Conservation (phyloP, 805 yeast genomes). For the Yamadazyma ubonensis region DNA sequence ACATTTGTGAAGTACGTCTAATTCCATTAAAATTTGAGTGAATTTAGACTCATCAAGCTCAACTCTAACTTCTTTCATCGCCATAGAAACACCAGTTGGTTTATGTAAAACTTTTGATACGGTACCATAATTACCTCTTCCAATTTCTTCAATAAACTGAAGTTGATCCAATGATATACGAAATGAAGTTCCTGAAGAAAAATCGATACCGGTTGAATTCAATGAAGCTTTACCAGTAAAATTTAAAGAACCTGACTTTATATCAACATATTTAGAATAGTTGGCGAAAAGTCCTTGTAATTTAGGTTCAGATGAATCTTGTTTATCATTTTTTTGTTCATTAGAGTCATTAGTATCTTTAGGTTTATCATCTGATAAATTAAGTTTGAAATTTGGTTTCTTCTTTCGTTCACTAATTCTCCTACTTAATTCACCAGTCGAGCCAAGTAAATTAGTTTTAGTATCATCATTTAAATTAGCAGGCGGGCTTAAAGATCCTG, state of each 20-base stretch:
- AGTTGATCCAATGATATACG: slow-evolving; percentile 82
- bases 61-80: slow-evolving; percentile 93
- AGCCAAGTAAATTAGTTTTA: slow-evolving; percentile 11
- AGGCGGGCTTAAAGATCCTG: slow-evolving; percentile 19
- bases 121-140: slow-evolving; percentile 95
- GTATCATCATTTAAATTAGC: slow-evolving; percentile 8
- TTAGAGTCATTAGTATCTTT: slow-evolving; percentile 7
- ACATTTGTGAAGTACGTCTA: slow-evolving; percentile 91
- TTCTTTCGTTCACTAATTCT: slow-evolving; percentile 39
- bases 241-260: slow-evolving; percentile 86
- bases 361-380: slow-evolving; percentile 21
- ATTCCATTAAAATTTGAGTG: slow-evolving; percentile 92
- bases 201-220: slow-evolving; percentile 89
- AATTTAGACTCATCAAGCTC: slow-evolving; percentile 94
- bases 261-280: slow-evolving; percentile 85
- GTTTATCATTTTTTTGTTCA: slow-evolving; percentile 11
- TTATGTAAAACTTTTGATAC: slow-evolving; percentile 90
- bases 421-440: slow-evolving; percentile 37
- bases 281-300: slow-evolving; percentile 71
- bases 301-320: slow-evolving; percentile 26
- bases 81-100: slow-evolving; percentile 91
- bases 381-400: slow-evolving; percentile 39
- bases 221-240: slow-evolving; percentile 92
- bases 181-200: slow-evolving; percentile 83
- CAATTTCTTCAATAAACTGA: slow-evolving; percentile 81